phyloP scores from a whole-genome alignment of 306 rosid genomes.

The Vigna trinervia region DNA sequence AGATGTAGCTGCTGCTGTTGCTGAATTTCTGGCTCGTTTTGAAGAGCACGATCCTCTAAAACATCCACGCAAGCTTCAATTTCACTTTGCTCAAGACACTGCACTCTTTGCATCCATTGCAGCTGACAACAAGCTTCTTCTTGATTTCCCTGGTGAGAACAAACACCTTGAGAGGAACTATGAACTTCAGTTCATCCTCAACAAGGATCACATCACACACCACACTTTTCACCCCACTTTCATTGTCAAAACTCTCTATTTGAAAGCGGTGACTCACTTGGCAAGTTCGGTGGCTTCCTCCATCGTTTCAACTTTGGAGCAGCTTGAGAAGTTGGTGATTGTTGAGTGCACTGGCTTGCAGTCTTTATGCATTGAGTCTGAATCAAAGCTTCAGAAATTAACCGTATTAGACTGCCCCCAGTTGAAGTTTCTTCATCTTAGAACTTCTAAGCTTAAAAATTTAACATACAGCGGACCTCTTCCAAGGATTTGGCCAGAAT shows the following conservation, averaged over 20 bases:
- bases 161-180: conserved; percentile 43
- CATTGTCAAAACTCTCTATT: conserved; percentile 63
- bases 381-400: conserved; percentile 60
- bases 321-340: conserved; percentile 67
- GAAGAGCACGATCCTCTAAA: conserved; percentile 61
- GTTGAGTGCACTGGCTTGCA: conserved; percentile 66
- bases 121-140: conserved; percentile 61
- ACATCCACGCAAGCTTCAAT: conserved; percentile 63
- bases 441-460: conserved; percentile 59
- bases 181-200: conserved; percentile 50
- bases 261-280: conserved; percentile 61
- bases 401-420: conserved; percentile 65
- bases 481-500: conserved; percentile 61
- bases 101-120: conserved; percentile 59
- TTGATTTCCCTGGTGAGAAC: conserved; percentile 56
- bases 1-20: conserved; percentile 45
- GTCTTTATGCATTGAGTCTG: conserved; percentile 57
- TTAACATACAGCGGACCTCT: conserved; percentile 63
- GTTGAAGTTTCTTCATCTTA: conserved; percentile 62
- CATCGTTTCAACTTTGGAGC: conserved; percentile 57
- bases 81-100: conserved; percentile 52
- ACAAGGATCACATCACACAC: conserved; percentile 36
- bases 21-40: conserved; percentile 50
- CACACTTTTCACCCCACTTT: conserved; percentile 47
- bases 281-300: conserved; percentile 57